Evolutionary conservation across 192 early-diverging fungal species (phyloP).

Genomic region (Phycomyces nitens): DNA sequence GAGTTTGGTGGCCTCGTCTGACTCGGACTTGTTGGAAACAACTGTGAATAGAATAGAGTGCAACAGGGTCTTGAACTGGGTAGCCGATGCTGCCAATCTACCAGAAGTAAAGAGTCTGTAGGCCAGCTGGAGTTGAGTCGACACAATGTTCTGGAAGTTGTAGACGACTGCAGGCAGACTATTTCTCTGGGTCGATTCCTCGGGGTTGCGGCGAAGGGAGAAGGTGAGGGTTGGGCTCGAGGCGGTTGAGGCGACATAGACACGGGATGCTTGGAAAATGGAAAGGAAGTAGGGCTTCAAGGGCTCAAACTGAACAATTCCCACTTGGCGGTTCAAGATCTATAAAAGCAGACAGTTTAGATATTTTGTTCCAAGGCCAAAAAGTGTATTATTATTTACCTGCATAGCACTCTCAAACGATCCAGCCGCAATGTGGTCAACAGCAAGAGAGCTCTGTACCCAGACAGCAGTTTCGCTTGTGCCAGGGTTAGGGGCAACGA

Average conservation of each 20-base stretch:
- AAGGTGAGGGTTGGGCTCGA: constrained; percentile 59
- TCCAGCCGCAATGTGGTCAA: constrained; percentile 93
- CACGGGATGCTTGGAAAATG: constrained; percentile 74
- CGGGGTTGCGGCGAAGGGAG: constrained; percentile 65
- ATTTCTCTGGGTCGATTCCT: constrained; percentile 47
- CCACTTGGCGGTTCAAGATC: constrained; percentile 89
- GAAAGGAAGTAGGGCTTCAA: constrained; percentile 86
- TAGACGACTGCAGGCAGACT: constrained; percentile 60
- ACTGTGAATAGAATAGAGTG: constrained; percentile 77
- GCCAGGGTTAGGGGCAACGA: constrained; percentile 75
- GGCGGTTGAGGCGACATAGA: constrained; percentile 55
- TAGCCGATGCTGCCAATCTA: constrained; percentile 77
- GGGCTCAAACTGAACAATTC: constrained; percentile 88
- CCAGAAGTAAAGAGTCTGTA: constrained; percentile 79
- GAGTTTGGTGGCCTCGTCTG: constrained; percentile 72
- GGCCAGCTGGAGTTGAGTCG: constrained; percentile 75
- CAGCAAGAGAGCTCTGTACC: constrained; percentile 86
- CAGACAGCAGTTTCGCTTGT: constrained; percentile 68
- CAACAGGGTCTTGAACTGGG: constrained; percentile 71
- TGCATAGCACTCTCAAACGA: constrained; percentile 94
- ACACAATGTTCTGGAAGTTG: constrained; percentile 55
- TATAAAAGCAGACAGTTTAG: constrained; percentile 27
- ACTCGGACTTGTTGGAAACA: constrained; percentile 60
- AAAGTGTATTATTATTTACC: constrained; percentile 37
- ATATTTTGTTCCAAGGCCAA: neutral